These are phyloP conservation scores for Uronychia binucleata DNA, from an alignment of 73 alveolate species.

Conservation along the genomic window DNA sequence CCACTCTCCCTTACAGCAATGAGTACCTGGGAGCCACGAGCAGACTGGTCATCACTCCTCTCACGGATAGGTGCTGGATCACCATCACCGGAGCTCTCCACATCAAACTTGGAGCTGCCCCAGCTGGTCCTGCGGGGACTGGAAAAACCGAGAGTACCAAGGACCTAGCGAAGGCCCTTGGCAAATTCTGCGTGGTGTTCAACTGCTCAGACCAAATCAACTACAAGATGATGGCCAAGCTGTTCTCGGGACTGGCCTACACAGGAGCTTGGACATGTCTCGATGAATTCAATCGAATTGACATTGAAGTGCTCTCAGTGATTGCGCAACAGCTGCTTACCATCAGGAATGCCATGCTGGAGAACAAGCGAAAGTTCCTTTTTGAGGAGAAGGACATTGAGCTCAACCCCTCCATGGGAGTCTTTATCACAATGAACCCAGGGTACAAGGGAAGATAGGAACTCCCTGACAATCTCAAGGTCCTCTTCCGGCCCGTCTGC, in stretches of 20 bases:
- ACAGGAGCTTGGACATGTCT: conserved; percentile 94
- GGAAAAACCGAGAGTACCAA: conserved; percentile 88
- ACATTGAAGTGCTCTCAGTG: conserved; percentile 97
- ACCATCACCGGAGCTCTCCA: conserved; percentile 85
- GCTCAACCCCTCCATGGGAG: conserved; percentile 90
- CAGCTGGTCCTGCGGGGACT: conserved; percentile 96
- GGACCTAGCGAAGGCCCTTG: conserved; percentile 87
- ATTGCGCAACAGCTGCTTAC: conserved; percentile 96
- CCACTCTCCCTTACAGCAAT: conserved; percentile 86
- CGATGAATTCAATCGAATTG: conserved; percentile 98
- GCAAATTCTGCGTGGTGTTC: conserved; percentile 80
- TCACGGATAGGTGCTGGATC: conserved; percentile 94
- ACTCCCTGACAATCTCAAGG: conserved; percentile 98
- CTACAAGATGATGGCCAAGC: conserved; percentile 81
- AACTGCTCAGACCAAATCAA: conserved; percentile 86
- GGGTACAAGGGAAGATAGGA: conserved; percentile 99
- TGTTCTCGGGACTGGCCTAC: conserved; percentile 85
- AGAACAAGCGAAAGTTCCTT: conserved; percentile 81
- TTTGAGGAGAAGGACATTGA: conserved; percentile 90
- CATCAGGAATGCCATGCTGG: conserved; percentile 95
- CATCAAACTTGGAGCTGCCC: conserved; percentile 89
- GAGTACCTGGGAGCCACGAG: conserved; percentile 87
- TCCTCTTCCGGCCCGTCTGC: conserved; percentile 88
- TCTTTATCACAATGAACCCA: conserved; percentile 99
- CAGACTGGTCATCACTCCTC: conserved; percentile 94